Conservation (phyloP, 1,284 basidiomycete genomes). For the Rhodotorula sp. region DNA sequence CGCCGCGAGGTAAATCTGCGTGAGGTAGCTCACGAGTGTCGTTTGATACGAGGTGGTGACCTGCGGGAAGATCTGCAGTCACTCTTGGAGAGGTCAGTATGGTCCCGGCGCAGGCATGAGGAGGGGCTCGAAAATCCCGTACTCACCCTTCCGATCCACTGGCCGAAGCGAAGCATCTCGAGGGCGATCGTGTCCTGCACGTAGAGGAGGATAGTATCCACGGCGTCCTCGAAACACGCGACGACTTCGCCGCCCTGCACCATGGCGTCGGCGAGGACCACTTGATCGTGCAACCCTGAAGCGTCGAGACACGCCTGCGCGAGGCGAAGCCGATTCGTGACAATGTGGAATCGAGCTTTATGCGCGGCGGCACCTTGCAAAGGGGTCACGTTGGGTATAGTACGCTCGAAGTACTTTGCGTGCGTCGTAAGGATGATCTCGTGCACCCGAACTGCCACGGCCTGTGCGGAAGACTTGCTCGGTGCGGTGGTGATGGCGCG, state of each 20-base stretch:
- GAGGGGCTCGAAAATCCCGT: not conserved
- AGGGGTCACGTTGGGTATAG: not conserved
- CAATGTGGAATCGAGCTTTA: conserved; percentile 17
- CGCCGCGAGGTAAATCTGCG: conserved; percentile 24
- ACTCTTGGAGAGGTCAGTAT: not conserved
- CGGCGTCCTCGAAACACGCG: conserved; percentile 23
- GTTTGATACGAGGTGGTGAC: conserved; percentile 11
- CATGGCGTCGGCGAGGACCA: conserved; percentile 12
- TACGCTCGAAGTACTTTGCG: conserved; percentile 11
- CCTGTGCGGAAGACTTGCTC: not conserved
- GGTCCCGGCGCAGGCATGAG: too few relatives aligned
- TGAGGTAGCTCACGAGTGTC: conserved; percentile 16
- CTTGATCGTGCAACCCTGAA: conserved; percentile 7
- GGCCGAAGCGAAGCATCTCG: conserved; percentile 14
- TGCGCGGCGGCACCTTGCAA: not conserved
- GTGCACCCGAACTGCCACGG: conserved; percentile 4
- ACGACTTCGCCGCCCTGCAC: conserved; percentile 16
- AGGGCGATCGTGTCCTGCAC: conserved; percentile 20
- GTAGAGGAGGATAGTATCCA: not conserved
- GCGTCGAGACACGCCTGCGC: conserved; percentile 14
- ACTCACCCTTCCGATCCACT: conserved; percentile 14
- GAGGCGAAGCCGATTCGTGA: not conserved
- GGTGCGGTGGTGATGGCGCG: not conserved
- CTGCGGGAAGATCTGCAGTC: conserved; percentile 12
- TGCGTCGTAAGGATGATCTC: conserved; percentile 2